Conservation (phyloP, 257 asterid species). For the Linderniella brevidens region DNA sequence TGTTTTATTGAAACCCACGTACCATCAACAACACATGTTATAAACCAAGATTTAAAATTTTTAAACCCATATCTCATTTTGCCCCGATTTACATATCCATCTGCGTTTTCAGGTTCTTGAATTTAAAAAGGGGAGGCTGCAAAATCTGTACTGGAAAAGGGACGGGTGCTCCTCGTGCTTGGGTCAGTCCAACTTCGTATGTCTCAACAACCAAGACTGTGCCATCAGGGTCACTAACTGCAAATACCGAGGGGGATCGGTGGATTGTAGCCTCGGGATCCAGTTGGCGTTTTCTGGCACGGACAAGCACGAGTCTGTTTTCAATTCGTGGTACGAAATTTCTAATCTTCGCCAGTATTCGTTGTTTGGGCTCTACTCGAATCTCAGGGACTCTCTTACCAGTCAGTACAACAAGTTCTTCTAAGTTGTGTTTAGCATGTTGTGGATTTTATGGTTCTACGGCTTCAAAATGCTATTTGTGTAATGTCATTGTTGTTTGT, state of each 20-base stretch:
- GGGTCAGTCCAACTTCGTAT: constrained; percentile 39
- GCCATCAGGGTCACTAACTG: constrained; percentile 66
- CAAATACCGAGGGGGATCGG: constrained; percentile 53
- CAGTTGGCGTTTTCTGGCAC: constrained; percentile 93
- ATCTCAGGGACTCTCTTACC: constrained; percentile 66
- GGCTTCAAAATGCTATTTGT: too few species aligned
- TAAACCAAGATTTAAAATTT: too few species aligned
- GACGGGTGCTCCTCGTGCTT: constrained; percentile 70
- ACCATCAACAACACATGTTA: too few species aligned
- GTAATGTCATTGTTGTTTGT: too few species aligned
- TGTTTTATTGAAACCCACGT: too few species aligned
- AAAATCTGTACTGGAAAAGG: constrained; percentile 90
- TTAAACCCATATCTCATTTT: too few species aligned
- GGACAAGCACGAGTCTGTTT: constrained; percentile 61
- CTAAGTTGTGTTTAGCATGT: constrained; percentile 12
- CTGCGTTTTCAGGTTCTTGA: constrained; percentile 50
- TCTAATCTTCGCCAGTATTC: constrained; percentile 90
- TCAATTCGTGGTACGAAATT: constrained; percentile 96
- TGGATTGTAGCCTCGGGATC: constrained; percentile 86
- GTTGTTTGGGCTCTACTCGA: constrained; percentile 57
- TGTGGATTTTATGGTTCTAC: too few species aligned
- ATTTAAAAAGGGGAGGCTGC: constrained; percentile 80
- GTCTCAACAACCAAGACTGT: constrained; percentile 80
- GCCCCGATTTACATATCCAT: too few species aligned
- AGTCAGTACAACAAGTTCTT: constrained; percentile 57